Evolutionary conservation across 495 filamentous ascomycete species (phyloP), one percentile per base, ranked within the genome.

Genomic region (Recurvomyces mirabilis): DNA sequence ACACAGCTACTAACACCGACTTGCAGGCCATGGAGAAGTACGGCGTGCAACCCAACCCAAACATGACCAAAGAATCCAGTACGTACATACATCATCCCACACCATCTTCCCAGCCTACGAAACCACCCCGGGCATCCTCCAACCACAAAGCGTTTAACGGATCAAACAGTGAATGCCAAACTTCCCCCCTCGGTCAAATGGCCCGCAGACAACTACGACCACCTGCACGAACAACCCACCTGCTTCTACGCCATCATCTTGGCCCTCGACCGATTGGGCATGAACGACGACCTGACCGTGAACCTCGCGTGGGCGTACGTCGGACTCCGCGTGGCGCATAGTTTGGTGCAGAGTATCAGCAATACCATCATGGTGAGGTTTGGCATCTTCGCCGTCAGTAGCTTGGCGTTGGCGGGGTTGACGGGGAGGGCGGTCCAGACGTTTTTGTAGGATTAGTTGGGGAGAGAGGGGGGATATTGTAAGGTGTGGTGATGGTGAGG

Each of bases 181-280:
- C 40, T 56, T 29, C 56, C 56, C n/a, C 44, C 34, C 14, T 13
- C 41, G 9, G 22, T 52, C 4, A 38, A 43, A 34, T 59, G 42
- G 39, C 47, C 47, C 17, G 56, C 56, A 13, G 56, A 59, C 46
- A 59, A 59, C 42, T 59, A 50, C 50, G 54, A 56, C 24, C 45
- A 59, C 38, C 47, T 60, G 28, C 31, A 38, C 21, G 55, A 60
- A 29, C 57, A 60, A 44, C 57, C 57, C n/a, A 55, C 53, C 3
- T 26, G 41, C 11, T 60, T 60, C 53, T 60, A 58, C 53, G 57
- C 48, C 26, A 35, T 56, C 10, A 23, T 38, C 9, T n/a, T 58
- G 11, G 43, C 54, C 17, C 35, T 58, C 9, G 40, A 43, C 10
- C 28, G 26, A 21, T 45, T 58, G 3, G 47, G 38, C 10, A 46